phyloP scores from a whole-genome alignment of 2,329 filamentous ascomycete genomes.

The Penicillium sclerotiorum region DNA sequence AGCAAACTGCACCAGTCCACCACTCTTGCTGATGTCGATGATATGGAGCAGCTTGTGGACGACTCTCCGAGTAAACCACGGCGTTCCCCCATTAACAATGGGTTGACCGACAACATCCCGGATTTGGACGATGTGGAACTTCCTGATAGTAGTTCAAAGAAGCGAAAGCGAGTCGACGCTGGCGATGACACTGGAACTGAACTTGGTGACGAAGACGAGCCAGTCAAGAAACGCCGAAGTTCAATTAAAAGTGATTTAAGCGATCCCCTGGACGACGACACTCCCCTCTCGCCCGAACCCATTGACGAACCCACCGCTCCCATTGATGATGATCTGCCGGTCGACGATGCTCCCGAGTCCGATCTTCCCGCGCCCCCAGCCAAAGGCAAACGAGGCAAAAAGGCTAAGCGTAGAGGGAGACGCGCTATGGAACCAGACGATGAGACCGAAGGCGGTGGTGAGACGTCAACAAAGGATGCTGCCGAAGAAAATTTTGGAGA shows the following conservation, averaged over 20 bases:
- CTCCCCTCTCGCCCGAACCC: slow-evolving; percentile 37
- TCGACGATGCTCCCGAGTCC: slow-evolving; percentile 36
- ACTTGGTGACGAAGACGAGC: slow-evolving; percentile 42
- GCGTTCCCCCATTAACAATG: slow-evolving; percentile 36
- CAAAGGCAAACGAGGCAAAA: slow-evolving; percentile 48
- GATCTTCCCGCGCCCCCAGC: slow-evolving; percentile 32
- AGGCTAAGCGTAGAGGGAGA: slow-evolving; percentile 50
- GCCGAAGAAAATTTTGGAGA: slow-evolving; percentile 53
- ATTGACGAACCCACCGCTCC: slow-evolving; percentile 35
- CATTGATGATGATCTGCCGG: slow-evolving; percentile 34
- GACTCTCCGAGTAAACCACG: slow-evolving; percentile 45
- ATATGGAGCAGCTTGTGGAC: slow-evolving; percentile 50
- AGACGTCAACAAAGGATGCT: slow-evolving; percentile 45
- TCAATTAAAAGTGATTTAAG: slow-evolving; percentile 42
- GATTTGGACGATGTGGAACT: slow-evolving; percentile 31
- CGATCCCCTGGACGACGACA: slow-evolving; percentile 38
- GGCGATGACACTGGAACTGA: slow-evolving; percentile 40
- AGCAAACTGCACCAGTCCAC: slow-evolving; percentile 72
- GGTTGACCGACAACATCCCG: slow-evolving; percentile 27
- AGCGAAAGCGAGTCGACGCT: slow-evolving; percentile 43
- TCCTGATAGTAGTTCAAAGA: slow-evolving; percentile 39
- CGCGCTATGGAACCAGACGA: slow-evolving; percentile 44
- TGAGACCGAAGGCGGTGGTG: slow-evolving; percentile 40
- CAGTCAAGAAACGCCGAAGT: slow-evolving; percentile 44
- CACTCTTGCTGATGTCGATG: slow-evolving; percentile 50